Evolutionary conservation across 495 filamentous ascomycete species (phyloP).

Genomic region (Hyaloscypha finlandica): DNA sequence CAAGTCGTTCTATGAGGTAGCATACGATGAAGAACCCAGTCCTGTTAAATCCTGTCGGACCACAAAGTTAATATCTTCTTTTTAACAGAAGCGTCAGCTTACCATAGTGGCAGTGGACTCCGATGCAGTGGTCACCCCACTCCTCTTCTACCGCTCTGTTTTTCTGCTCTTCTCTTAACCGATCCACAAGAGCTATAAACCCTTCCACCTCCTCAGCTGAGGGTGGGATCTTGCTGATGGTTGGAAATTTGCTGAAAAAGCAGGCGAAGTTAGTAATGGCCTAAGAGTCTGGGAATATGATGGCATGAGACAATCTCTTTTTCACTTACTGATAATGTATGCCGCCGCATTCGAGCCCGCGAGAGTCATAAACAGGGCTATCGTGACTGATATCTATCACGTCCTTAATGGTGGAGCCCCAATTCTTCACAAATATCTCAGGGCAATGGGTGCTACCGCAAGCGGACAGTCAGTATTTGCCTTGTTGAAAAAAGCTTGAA

Average conservation of each 20-base stretch:
- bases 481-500: not conserved
- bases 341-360: conserved; percentile 69
- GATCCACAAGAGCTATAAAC: conserved; percentile 80
- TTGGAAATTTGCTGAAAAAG: conserved; percentile 67
- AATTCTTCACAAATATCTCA: conserved; percentile 67
- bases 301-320: no score
- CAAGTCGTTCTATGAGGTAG: conserved; percentile 82
- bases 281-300: no score
- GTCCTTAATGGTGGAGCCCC: conserved; percentile 65
- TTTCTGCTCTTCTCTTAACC: conserved; percentile 55
- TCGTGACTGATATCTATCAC: conserved; percentile 90
- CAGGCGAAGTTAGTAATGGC: not conserved
- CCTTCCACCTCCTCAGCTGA: conserved; percentile 65
- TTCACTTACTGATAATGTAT: conserved; percentile 61
- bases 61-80: no score
- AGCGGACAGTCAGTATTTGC: not conserved
- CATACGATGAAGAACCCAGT: conserved; percentile 83
- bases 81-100: not conserved
- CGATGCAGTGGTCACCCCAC: conserved; percentile 52
- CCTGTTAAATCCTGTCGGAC: conserved; percentile 19
- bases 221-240: conserved; percentile 89
- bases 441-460: conserved; percentile 61
- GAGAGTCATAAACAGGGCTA: conserved; percentile 79
- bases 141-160: conserved; percentile 39
- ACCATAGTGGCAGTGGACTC: conserved; percentile 88